A percentile compares a stretch with the other conserved stretches of the same genome.
Conservation (phyloP, 495 filamentous ascomycete genomes). For the Neurospora tetrasperma region DNA sequence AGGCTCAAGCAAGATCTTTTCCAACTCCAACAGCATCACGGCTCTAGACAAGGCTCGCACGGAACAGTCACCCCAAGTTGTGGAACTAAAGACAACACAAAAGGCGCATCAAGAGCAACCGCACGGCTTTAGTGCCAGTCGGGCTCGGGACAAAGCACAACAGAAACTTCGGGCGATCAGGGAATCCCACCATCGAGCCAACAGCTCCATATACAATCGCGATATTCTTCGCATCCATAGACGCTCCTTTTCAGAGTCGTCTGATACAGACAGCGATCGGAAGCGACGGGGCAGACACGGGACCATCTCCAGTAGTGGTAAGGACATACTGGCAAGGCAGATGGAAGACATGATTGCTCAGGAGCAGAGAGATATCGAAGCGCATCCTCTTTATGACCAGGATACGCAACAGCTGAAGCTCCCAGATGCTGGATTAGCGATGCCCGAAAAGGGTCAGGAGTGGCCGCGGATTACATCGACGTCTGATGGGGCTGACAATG, state of each 20-base stretch:
- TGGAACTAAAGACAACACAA: constrained; percentile 4
- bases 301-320: constrained; percentile 32
- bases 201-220: constrained; percentile 27
- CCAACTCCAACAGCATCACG: constrained; percentile 3
- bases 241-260: constrained; percentile 35
- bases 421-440: constrained; percentile 15
- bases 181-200: constrained; percentile 36
- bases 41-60: constrained; percentile 7
- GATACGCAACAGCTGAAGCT: constrained; percentile 22
- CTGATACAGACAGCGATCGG: constrained; percentile 36
- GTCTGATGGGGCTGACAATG: constrained; percentile 8
- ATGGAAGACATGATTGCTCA: constrained; percentile 54
- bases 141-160: constrained; percentile 34
- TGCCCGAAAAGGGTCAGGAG: constrained; percentile 17
- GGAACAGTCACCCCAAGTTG: constrained; percentile 9
- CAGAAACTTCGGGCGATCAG: constrained; percentile 41
- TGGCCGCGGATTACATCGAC: constrained; percentile 9
- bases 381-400: constrained; percentile 18
- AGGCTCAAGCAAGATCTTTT: constrained; percentile 16
- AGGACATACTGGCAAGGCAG: constrained; percentile 53
- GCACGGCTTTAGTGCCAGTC: constrained; percentile 9
- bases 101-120: constrained; percentile 17
- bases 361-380: constrained; percentile 34
- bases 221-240: constrained; percentile 30
- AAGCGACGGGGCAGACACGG: constrained; percentile 25